Base-by-base conservation (phyloP, 106 monocot species). In the Posidonia australis region DNA sequence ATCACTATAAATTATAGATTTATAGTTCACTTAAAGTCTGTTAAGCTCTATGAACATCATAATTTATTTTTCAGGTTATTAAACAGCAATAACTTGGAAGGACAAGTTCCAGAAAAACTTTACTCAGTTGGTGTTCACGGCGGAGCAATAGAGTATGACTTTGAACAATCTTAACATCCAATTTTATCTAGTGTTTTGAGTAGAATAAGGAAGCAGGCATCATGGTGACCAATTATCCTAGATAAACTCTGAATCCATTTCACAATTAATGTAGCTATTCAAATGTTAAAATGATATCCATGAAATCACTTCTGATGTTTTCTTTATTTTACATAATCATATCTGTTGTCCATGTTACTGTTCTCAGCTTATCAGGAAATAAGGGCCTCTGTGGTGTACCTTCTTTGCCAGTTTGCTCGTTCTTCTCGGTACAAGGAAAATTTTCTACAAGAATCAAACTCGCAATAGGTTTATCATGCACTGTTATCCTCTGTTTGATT, bases 121-220 rank as follows among this genome's bases (percentile, higher is more conserved):
- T 89, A 94, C 67, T 89, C 93, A 32, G 82, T 94, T 61, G 93
- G 93, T 25, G 86, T 94, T 47, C 93, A 89, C 69, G 93, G 93
- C 70, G 93, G 93, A 61, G 75, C 73, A 27, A 94, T 94, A 67
- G 93, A 94, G 93, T 94, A 86, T 44, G 86, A 49, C 46, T 57
- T 24, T n/a, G n/a, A n/a, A n/a, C n/a, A n/a, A n/a, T n/a, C n/a
- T n/a, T n/a, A n/a, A n/a, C n/a, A n/a, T n/a, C n/a, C n/a, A n/a
- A n/a, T n/a, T n/a, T n/a, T n/a, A n/a, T n/a, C n/a, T n/a, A n/a
- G n/a, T n/a, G n/a, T n/a, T n/a, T n/a, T n/a, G n/a, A n/a, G n/a
- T n/a, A n/a, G n/a, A n/a, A n/a, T n/a, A n/a, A n/a, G n/a, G n/a
- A n/a, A n/a, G n/a, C n/a, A n/a, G n/a, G n/a, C n/a, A n/a, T n/a